A percentile compares a stretch with the other conserved stretches of the same genome.
Conservation (phyloP, 2,329 filamentous ascomycete genomes). For the Diaporthe sp. region DNA sequence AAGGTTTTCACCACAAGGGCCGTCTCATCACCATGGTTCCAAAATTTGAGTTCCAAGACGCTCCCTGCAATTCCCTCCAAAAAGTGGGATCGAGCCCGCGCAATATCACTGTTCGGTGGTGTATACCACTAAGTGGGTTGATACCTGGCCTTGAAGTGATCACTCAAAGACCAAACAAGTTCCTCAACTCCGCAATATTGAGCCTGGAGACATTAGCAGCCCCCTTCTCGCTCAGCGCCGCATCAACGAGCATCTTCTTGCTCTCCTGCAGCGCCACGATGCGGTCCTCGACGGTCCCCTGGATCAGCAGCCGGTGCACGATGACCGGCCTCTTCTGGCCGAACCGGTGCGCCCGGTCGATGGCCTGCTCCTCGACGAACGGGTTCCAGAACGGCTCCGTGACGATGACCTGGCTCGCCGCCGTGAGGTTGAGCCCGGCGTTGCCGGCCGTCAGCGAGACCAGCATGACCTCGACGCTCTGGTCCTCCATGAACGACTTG, state of each 20-base stretch:
- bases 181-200: slow-evolving; percentile 2
- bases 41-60: neutral
- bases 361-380: slow-evolving; percentile 87
- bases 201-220: neutral
- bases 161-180: slow-evolving; percentile 25
- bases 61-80: neutral
- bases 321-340: slow-evolving; percentile 78
- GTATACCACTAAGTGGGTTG: too few species aligned
- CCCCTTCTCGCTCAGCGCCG: slow-evolving; percentile 76
- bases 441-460: slow-evolving; percentile 83
- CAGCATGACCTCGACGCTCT: slow-evolving; percentile 70
- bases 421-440: slow-evolving; percentile 83
- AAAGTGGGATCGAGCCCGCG: neutral
- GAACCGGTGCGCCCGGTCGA: slow-evolving; percentile 87
- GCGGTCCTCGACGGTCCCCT: slow-evolving; percentile 83
- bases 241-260: slow-evolving; percentile 79
- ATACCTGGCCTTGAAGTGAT: too few species aligned
- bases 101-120: neutral
- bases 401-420: slow-evolving; percentile 84
- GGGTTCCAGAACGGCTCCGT: slow-evolving; percentile 94
- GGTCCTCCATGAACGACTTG: slow-evolving; percentile 67
- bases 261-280: slow-evolving; percentile 82
- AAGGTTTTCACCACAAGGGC: neutral
- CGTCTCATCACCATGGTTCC: neutral
- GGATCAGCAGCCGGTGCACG: slow-evolving; percentile 80